phyloP scores from a whole-genome alignment of 108 stramenopile genomes.

The Aurantiochytrium sp. region DNA sequence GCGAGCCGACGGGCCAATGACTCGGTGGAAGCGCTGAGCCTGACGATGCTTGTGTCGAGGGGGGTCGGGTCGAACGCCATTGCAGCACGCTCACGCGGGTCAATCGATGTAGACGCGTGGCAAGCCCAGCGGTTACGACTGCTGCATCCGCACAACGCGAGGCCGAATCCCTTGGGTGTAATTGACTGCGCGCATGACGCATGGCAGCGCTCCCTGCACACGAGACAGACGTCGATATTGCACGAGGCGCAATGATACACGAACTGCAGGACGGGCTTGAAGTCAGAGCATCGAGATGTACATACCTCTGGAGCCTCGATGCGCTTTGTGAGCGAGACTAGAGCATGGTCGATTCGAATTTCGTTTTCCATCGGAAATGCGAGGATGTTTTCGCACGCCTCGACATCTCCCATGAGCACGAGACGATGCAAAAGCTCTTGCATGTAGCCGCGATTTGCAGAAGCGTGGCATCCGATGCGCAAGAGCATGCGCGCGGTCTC shows the following conservation, averaged over 20 bases:
- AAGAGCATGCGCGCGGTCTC: neutral
- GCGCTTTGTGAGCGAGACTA: neutral
- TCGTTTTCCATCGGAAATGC: neutral
- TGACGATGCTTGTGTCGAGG: neutral
- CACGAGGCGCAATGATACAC: neutral
- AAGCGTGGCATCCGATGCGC: neutral
- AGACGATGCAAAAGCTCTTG: slow-evolving; percentile 9
- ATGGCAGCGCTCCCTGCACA: neutral
- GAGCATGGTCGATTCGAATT: neutral
- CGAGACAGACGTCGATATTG: neutral
- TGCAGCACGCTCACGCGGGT: neutral
- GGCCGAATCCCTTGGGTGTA: neutral
- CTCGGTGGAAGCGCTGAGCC: neutral
- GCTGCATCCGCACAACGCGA: neutral
- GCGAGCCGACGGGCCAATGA: neutral
- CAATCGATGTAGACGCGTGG: neutral
- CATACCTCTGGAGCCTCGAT: neutral
- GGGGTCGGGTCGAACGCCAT: neutral
- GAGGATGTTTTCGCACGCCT: neutral
- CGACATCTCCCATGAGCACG: slow-evolving; percentile 15
- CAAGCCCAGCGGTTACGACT: neutral
- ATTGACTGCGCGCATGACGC: neutral
- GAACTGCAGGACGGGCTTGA: neutral
- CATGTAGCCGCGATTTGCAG: neutral
- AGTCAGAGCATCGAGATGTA: neutral